Evolutionary conservation across 371 early-diverging fungal species (phyloP), one percentile per base, ranked within the genome.

Genomic region (Mucor irregularis): DNA sequence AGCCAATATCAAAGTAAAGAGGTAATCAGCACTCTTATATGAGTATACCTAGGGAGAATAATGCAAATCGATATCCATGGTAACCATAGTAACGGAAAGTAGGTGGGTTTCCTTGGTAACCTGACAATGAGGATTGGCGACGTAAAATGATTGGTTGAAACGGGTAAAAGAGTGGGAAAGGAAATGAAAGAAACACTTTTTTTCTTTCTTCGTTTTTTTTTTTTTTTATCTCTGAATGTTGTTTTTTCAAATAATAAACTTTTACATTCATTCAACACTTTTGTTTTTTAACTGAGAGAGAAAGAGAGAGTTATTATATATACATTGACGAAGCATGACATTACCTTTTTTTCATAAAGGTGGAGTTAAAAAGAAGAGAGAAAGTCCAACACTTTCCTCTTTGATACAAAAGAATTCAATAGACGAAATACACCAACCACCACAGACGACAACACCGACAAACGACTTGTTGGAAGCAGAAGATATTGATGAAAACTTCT

Each of bases 401-500:
- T 61, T 74, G 49, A 62, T 69, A 29, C 70, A 74, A 40, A 52
- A 66, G 2, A 68, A 47, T 2, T 9, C 40, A 19, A 42, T 42
- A 21, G 42, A 42, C 21, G 21, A 39, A 39, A 1, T n/a, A 35
- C 35, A 24, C 16, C 49, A 30, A 21, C 29, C 26, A n/a, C 17
- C 3, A 17, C 24, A 40, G n/a, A 24, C 42, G 17, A 39, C 48
- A 31, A 8, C 49, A 24, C 9, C 6, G 14, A 7, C 24, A 25
- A 44, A 2, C 8, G 57, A 57, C 7, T 17, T 34, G 7, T 13
- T 73, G 22, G 62, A 65, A 49, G 56, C 64, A 22, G 80, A 80
- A 42, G 78, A 77, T 34, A 61, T 80, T 11, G 80, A 80, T 47
- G 74, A 80, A 30, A 80, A 80, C 56, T 61, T 69, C 21, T 80